A percentile compares a stretch with the other conserved stretches of the same genome.
phyloP scores from a whole-genome alignment of 495 filamentous ascomycete species.

The Aspergillus diversus region DNA sequence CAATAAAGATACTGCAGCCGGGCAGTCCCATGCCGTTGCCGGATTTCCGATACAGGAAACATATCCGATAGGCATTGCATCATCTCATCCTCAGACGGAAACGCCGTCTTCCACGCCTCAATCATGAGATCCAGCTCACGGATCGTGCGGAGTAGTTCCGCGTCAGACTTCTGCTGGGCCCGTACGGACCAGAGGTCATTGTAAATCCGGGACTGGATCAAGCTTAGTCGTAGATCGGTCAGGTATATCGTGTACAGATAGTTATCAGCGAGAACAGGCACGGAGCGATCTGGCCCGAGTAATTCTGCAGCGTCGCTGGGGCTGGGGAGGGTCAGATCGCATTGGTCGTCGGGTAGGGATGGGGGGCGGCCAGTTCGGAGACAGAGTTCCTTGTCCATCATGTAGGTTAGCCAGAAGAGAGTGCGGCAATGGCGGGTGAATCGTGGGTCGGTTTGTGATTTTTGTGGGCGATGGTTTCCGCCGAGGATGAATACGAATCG shows the following conservation, averaged over 20 bases:
- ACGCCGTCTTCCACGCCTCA: not conserved
- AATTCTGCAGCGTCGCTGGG: not conserved
- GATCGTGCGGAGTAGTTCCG: slow-evolving; percentile 12
- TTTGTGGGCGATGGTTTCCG: not conserved
- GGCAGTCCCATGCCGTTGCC: not conserved
- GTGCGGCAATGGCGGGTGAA: slow-evolving; percentile 21
- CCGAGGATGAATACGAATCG: slow-evolving; percentile 12
- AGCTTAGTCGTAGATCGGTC: not conserved
- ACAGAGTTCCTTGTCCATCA: slow-evolving; percentile 35
- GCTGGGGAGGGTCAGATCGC: slow-evolving; percentile 29
- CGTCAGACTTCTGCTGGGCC: slow-evolving; percentile 2
- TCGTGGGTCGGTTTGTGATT: not conserved
- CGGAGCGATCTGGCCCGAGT: not conserved
- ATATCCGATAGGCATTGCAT: not conserved
- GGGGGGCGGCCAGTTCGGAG: slow-evolving; percentile 33
- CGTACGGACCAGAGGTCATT: not conserved
- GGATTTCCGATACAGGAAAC: not conserved
- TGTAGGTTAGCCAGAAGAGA: slow-evolving; percentile 40
- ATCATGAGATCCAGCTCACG: slow-evolving; percentile 6
- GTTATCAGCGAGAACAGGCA: not conserved
- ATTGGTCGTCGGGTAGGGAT: slow-evolving; percentile 28
- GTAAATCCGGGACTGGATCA: slow-evolving; percentile 15
- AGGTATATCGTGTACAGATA: not conserved
- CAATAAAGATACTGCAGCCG: slow-evolving; percentile 16
- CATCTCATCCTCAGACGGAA: not conserved